A percentile compares a stretch with the other conserved stretches of the same genome.
These are phyloP conservation scores for Mrakia gelida DNA, from an alignment of 768 basidiomycete genomes.

Conservation along the genomic window DNA sequence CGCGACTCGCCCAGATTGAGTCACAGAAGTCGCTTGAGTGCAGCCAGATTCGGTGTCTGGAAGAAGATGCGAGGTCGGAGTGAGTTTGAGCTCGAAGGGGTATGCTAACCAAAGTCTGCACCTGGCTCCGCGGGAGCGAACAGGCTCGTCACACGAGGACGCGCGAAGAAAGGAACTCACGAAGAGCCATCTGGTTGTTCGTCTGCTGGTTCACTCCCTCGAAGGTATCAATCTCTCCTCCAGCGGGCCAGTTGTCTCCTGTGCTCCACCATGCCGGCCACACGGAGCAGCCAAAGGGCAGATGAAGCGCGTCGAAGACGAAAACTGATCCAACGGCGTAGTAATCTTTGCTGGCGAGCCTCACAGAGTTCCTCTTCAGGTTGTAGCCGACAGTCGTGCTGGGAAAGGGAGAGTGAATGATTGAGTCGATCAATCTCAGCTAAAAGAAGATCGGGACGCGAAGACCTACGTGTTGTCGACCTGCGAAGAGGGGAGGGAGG, in stretches of 20 bases:
- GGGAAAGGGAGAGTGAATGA: too few relatives aligned
- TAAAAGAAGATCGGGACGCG: neutral
- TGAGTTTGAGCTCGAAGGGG: too few relatives aligned
- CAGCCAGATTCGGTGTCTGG: constrained; percentile 17
- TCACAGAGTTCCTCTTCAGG: constrained; percentile 63
- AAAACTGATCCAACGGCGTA: constrained; percentile 60
- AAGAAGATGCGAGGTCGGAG: neutral
- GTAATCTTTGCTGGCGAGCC: constrained; percentile 58
- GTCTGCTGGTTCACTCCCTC: constrained; percentile 70
- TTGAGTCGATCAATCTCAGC: neutral
- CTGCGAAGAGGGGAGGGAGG: neutral
- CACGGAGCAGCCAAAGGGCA: constrained; percentile 54
- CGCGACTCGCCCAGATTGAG: constrained; percentile 8
- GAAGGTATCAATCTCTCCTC: constrained; percentile 70
- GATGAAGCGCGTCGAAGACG: constrained; percentile 53
- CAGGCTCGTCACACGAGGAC: too few relatives aligned
- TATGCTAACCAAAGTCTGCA: too few relatives aligned
- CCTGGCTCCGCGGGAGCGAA: too few relatives aligned
- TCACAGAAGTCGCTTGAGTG: neutral
- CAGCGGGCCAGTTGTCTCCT: constrained; percentile 44
- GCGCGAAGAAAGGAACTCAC: neutral
- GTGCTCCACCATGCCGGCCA: constrained; percentile 21
- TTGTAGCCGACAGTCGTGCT: constrained; percentile 43
- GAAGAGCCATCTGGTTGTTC: constrained; percentile 64
- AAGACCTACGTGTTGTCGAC: constrained; percentile 57